Base-by-base conservation (phyloP, 805 yeast species). In the Candida patagonica region DNA sequence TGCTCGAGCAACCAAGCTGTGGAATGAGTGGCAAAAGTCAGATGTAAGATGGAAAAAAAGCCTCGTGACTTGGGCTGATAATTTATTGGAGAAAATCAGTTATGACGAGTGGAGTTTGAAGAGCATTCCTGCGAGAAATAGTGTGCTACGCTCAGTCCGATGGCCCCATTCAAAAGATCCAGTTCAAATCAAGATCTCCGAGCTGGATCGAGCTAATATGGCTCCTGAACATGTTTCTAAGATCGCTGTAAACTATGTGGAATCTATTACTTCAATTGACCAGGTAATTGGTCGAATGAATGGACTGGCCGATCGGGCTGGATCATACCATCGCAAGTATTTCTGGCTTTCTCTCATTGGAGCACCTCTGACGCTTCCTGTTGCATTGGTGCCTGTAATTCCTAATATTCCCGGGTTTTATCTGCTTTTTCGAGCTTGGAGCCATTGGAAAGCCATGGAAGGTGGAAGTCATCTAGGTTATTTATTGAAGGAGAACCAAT, bases 351-450 rank as follows among this genome's bases (percentile, higher is more conserved):
- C 81, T 48, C 67, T 73, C 1, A 43, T 78, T 12, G 76, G 77
- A 3, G 59, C 89, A 3, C 96, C 96, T 1, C 47, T 88, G 33
- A 76, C 94, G 0, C 50, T 85, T 2, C 97, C 97, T 2, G 57
- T 88, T 31, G 87, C 85, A 0, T 50, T 86, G 31, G 54, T 89
- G 0, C 97, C 97, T 0, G 67, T 88, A n/a, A 57, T 87, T 2
- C 97, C 97, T 16, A 88, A 88, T 52, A 73, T 88, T 16, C 97
- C 97, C 0, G 95, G 95, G 0, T 81, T 89, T 54, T 89, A 86
- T 53, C 60, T 88, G 31, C 68, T 81, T 2, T 88, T 81, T 56
- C 68, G 97, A 45, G 68, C 81, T 15, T 88, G 86, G 62, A 85
- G 95, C 56, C 85, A 89, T 57, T 69, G 78, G 55, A 81, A 80